A percentile compares a stretch with the other conserved stretches of the same genome.
Conservation (phyloP, 805 yeast species). For the Yamadazyma sp. region DNA sequence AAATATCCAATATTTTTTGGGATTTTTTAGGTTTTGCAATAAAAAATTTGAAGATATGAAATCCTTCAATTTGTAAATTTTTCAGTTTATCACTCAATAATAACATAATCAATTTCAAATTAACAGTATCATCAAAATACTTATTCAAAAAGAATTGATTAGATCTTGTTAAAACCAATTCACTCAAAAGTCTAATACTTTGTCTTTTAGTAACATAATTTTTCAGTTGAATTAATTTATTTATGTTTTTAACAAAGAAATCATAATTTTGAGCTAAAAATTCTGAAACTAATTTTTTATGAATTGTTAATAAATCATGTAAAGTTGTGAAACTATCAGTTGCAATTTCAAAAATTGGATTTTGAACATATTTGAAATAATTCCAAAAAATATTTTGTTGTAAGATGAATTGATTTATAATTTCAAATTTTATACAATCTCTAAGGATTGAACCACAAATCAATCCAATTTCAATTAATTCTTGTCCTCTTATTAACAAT, state of each 20-base stretch:
- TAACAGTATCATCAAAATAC: constrained; percentile 78
- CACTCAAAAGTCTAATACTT: constrained; percentile 71
- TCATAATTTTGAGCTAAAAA: constrained; percentile 62
- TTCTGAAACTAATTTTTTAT: constrained; percentile 65
- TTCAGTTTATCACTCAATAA: constrained; percentile 83
- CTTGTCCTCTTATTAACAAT: constrained; percentile 68
- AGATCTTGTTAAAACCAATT: constrained; percentile 65
- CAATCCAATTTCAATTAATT: constrained; percentile 66
- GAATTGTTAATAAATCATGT: constrained; percentile 64
- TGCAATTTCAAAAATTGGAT: constrained; percentile 81
- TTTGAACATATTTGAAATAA: constrained; percentile 72
- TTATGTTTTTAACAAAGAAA: constrained; percentile 59
- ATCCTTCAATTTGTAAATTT: constrained; percentile 86
- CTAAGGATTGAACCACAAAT: constrained; percentile 76
- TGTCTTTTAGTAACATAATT: constrained; percentile 94
- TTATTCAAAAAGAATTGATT: constrained; percentile 70
- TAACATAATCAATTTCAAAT: constrained; percentile 83
- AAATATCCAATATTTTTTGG: constrained; percentile 73
- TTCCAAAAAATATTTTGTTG: constrained; percentile 71
- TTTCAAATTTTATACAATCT: constrained; percentile 80
- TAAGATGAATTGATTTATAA: constrained; percentile 57
- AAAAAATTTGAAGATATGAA: constrained; percentile 89
- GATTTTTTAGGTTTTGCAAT: constrained; percentile 94
- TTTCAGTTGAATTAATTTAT: constrained; percentile 66
- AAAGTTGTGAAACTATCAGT: constrained; percentile 85